Evolutionary conservation across 805 yeast genomes (phyloP).

Genomic region (Millerago galiae): DNA sequence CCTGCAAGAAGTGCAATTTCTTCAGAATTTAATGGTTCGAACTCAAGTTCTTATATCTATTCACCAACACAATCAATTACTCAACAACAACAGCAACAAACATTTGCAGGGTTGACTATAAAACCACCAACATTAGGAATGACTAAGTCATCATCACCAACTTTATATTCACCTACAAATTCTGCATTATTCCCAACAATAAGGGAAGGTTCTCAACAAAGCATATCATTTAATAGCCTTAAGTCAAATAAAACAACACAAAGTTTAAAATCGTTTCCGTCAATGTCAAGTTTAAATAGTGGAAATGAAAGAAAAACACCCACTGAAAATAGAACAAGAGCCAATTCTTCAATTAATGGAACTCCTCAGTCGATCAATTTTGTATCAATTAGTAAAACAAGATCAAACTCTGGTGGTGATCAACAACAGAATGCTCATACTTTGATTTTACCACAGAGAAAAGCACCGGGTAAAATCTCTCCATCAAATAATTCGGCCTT

Average conservation of each 20-base stretch:
- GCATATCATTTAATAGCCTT: not conserved
- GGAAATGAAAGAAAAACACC: constrained; percentile 9
- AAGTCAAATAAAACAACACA: not conserved
- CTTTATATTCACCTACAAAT: constrained; percentile 19
- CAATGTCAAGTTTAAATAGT: constrained; percentile 19
- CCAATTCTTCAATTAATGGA: constrained; percentile 5
- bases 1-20: constrained; percentile 20
- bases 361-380: constrained; percentile 1
- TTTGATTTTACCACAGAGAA: constrained; percentile 2
- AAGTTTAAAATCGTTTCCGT: constrained; percentile 18
- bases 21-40: constrained; percentile 17
- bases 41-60: constrained; percentile 20
- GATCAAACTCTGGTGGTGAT: constrained; percentile 3
- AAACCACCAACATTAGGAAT: constrained; percentile 16
- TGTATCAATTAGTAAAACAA: constrained; percentile 3
- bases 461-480: constrained; percentile 9
- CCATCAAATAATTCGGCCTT: constrained; percentile 2
- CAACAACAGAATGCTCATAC: not conserved
- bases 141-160: constrained; percentile 20
- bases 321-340: constrained; percentile 7
- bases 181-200: constrained; percentile 11
- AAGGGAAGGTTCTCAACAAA: constrained; percentile 12
- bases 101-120: constrained; percentile 10
- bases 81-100: constrained; percentile 1
- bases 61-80: constrained; percentile 14